Conservation (phyloP, 208 protist species). For the Trypanosoma mega region DNA sequence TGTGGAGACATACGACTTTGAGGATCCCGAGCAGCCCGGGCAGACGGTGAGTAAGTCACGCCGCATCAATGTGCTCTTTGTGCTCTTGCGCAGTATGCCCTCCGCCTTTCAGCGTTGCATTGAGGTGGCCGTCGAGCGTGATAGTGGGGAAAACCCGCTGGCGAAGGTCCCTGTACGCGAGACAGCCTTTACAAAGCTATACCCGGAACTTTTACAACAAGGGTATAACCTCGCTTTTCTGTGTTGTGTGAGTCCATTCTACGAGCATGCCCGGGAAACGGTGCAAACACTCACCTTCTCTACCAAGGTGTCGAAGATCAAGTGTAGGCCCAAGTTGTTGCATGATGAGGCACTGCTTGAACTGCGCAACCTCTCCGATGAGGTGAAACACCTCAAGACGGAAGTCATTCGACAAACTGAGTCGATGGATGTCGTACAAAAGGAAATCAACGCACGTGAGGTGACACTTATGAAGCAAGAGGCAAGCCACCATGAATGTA, state of each 20-base stretch:
- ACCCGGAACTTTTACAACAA: conserved; percentile 66
- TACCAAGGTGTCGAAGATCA: conserved; percentile 55
- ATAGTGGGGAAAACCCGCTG: conserved; percentile 81
- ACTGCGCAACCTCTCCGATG: conserved; percentile 73
- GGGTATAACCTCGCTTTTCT: conserved; percentile 71
- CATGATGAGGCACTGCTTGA: conserved; percentile 80
- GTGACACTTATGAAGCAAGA: conserved; percentile 88
- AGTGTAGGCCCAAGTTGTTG: conserved; percentile 54
- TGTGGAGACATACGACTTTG: conserved; percentile 83
- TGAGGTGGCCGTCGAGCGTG: conserved; percentile 80
- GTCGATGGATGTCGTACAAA: conserved; percentile 71
- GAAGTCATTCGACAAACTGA: conserved; percentile 56
- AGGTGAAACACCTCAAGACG: conserved; percentile 77
- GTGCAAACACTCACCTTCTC: conserved; percentile 68
- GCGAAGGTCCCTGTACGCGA: conserved; percentile 85
- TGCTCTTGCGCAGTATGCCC: conserved; percentile 71
- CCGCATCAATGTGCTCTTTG: conserved; percentile 72
- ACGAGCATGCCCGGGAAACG: conserved; percentile 71
- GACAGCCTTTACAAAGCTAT: conserved; percentile 76
- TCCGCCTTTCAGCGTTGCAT: conserved; percentile 80
- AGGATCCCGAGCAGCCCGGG: conserved; percentile 66
- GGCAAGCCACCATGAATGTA: conserved; percentile 48
- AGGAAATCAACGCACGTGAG: conserved; percentile 81
- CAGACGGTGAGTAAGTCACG: conserved; percentile 75
- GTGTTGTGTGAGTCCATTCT: conserved; percentile 80